Evolutionary conservation across 140 eudicot genomes (phyloP).

Genomic region (Cichorium intybus): DNA sequence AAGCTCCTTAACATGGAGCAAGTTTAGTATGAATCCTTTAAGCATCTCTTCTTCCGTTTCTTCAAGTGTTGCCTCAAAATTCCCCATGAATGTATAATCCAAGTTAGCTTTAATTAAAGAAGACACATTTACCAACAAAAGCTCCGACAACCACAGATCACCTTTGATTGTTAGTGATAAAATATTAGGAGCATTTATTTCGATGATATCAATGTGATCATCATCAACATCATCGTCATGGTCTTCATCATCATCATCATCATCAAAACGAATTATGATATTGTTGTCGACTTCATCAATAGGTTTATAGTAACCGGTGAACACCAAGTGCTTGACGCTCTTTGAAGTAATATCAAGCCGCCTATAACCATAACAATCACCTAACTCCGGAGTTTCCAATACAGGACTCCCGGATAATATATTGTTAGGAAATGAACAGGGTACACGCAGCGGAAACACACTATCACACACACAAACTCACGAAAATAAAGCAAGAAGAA

Average conservation of each 20-base stretch:
- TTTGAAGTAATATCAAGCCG: background rate
- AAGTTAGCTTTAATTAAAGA: background rate
- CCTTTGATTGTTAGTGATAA: background rate
- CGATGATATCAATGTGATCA: too few species aligned
- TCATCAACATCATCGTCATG: background rate
- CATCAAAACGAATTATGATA: too few species aligned
- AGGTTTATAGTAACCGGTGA: background rate
- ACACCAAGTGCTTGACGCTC: background rate
- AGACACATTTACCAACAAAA: background rate
- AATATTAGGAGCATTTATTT: background rate
- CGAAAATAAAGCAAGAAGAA: too few species aligned
- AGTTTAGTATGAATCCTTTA: background rate
- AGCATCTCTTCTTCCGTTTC: conserved; percentile 3
- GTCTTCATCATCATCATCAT: too few species aligned
- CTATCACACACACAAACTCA: too few species aligned
- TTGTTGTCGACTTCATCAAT: background rate
- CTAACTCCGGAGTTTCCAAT: background rate
- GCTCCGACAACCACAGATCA: background rate
- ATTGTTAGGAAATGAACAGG: too few species aligned
- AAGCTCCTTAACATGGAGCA: background rate
- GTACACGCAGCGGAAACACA: too few species aligned
- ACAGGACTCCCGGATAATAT: background rate
- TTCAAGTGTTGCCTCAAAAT: background rate
- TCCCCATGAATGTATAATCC: background rate
- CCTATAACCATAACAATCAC: background rate